Base-by-base conservation (phyloP, 2,329 filamentous ascomycete species). In the Microdochium trichocladiopsis region DNA sequence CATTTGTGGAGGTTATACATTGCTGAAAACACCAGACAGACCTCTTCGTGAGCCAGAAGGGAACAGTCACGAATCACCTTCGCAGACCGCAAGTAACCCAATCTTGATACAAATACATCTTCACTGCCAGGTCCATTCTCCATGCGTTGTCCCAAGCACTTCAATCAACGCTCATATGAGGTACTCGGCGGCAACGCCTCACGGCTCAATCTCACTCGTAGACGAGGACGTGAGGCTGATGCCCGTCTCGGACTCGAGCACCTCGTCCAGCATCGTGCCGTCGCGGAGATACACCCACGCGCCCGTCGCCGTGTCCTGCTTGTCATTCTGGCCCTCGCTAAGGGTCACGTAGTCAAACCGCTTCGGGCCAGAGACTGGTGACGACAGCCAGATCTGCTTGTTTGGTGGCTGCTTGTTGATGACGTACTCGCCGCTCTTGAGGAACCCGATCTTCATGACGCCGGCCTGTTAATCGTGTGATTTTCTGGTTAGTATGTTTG, bases 381-480 rank as follows among this genome's bases (percentile, higher is more conserved):
- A 95, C 36, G 90, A 94, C 47, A 97, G 83, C 94, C 94, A 99
- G 65, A 99, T 96, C 67, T 88, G 94, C 76, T 91, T 94, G 77
- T 96, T 97, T 21, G 93, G 91, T 0, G 94, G 94, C 70, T 99
- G 94, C 72, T 99, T 99, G 81, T 99, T 99, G 72, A 99, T 80
- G 55, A 99, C 89, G 66, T 95, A 99, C 25, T 83, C 93, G 56
- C 92, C 91, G 50, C 83, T 75, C 12, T 78, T 74, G 1, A 83
- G 82, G 60, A 89, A 82, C 6, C 74, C 77, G 63, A 97, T 77
- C 57, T 85, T 91, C 60, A 97, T 78, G 52, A 97, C 91, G 52
- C 94, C 93, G 51, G 90, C 82, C 92, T 96, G 61, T 47, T 24
- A n/a, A n/a, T n/a, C n/a, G n/a, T n/a, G n/a, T n/a, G n/a, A n/a